These are phyloP conservation scores for Cicer arietinum DNA, from an alignment of 306 rosid species.

Conservation along the genomic window DNA sequence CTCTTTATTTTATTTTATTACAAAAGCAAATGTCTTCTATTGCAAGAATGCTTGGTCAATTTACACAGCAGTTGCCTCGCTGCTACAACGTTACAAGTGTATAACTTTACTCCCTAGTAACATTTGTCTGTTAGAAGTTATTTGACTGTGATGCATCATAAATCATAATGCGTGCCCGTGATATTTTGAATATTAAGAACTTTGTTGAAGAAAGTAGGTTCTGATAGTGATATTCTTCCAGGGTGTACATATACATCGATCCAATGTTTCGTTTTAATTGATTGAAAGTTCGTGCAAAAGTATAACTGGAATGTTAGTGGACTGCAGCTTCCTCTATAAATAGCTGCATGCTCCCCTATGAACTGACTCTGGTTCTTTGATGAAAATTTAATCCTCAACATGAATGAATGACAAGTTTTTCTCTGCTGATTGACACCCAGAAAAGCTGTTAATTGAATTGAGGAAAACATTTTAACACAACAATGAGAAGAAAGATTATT, in stretches of 20 bases:
- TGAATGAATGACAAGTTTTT: neutral
- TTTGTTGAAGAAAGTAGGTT: no score
- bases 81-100: no score
- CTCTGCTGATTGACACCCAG: neutral
- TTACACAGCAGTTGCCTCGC: no score
- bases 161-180: no score
- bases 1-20: no score
- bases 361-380: conserved; percentile 72
- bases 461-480: neutral
- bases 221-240: no score
- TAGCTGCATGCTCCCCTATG: conserved; percentile 68
- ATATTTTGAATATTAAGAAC: no score
- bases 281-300: neutral
- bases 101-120: no score
- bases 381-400: conserved; percentile 68
- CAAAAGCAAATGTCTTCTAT: conserved; percentile 7
- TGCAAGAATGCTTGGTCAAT: conserved; percentile 11
- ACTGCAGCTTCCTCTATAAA: conserved; percentile 73
- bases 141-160: no score
- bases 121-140: no score
- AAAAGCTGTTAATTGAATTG: neutral
- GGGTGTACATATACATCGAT: no score
- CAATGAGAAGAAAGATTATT: neutral
- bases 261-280: no score
- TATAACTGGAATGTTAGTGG: neutral